Conservation (phyloP, 345 rosid genomes). For the Hibiscus syriacus region DNA sequence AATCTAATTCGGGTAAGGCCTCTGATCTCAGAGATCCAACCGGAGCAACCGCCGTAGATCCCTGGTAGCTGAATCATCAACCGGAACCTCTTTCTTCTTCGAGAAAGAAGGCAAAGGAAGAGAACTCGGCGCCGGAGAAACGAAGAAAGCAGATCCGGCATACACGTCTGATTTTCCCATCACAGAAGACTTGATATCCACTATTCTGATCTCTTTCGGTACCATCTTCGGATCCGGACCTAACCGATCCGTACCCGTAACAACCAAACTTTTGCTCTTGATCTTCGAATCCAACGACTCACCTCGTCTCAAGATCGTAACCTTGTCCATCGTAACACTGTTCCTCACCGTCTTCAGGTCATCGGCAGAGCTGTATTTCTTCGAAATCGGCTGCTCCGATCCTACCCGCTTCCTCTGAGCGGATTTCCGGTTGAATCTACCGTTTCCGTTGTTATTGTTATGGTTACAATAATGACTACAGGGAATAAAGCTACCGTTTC, state of each 20-base stretch:
- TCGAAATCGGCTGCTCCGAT: constrained; percentile 18
- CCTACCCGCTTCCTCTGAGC: constrained; percentile 28
- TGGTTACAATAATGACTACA: too few relatives aligned
- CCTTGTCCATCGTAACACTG: constrained; percentile 23
- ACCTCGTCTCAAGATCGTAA: too few relatives aligned
- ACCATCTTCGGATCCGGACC: constrained; percentile 25
- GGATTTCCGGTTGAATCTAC: constrained; percentile 33
- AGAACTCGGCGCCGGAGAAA: too few relatives aligned
- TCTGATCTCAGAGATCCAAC: constrained; percentile 24
- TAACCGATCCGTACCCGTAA: too few relatives aligned
- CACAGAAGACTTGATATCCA: constrained; percentile 21
- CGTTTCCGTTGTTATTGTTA: constrained; percentile 26
- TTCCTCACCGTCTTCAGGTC: constrained; percentile 23
- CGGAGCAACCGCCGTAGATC: constrained; percentile 61
- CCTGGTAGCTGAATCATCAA: constrained; percentile 55
- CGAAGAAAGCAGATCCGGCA: constrained; percentile 60
- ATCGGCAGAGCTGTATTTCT: constrained; percentile 26
- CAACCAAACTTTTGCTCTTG: too few relatives aligned
- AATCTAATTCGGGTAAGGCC: neutral
- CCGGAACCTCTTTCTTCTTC: constrained; percentile 27
- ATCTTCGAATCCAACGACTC: too few relatives aligned
- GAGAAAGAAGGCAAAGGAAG: too few relatives aligned
- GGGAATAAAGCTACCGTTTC: too few relatives aligned
- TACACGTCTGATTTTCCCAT: constrained; percentile 20
- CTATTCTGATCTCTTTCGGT: constrained; percentile 14